Percentiles rank a stretch among this genome's conserved stretches.
phyloP scores from a whole-genome alignment of 2,329 filamentous ascomycete species.

The Raffaelea albimanens region DNA sequence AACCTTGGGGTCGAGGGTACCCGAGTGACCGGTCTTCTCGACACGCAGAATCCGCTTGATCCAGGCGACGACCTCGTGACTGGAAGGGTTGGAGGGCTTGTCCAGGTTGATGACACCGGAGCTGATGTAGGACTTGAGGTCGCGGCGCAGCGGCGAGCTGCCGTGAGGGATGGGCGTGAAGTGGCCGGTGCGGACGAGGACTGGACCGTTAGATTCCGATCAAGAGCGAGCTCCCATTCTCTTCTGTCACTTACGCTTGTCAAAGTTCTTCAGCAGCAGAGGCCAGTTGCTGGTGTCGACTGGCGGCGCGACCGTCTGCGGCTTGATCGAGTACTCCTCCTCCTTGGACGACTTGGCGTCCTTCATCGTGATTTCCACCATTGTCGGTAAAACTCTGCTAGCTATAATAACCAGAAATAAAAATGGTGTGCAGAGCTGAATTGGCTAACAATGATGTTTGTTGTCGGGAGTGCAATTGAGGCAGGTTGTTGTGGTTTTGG shows the following conservation, averaged over 20 bases:
- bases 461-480: too few species aligned
- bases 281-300: slow-evolving; percentile 88
- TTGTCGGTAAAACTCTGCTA: too few species aligned
- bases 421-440: too few species aligned
- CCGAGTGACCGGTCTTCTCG: slow-evolving; percentile 97
- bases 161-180: slow-evolving; percentile 95
- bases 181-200: slow-evolving; percentile 87
- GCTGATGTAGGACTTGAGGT: slow-evolving; percentile 93
- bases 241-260: slow-evolving; percentile 59
- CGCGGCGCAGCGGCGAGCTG: slow-evolving; percentile 82
- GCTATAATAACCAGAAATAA: too few species aligned
- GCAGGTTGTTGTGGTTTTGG: too few species aligned
- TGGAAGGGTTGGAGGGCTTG: slow-evolving; percentile 95
- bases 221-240: too few species aligned
- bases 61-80: slow-evolving; percentile 98
- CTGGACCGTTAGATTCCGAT: slow-evolving; percentile 38
- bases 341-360: slow-evolving; percentile 40
- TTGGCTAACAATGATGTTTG: too few species aligned
- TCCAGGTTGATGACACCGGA: slow-evolving; percentile 98
- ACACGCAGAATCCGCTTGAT: slow-evolving; percentile 92
- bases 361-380: slow-evolving; percentile 5
- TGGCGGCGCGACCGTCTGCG: slow-evolving; percentile 67
- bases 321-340: slow-evolving; percentile 74
- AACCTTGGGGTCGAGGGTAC: slow-evolving; percentile 96
- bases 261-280: slow-evolving; percentile 90